These are phyloP conservation scores for Annona cherimola DNA, from an alignment of 164 flowering plant genomes.

Conservation along the genomic window DNA sequence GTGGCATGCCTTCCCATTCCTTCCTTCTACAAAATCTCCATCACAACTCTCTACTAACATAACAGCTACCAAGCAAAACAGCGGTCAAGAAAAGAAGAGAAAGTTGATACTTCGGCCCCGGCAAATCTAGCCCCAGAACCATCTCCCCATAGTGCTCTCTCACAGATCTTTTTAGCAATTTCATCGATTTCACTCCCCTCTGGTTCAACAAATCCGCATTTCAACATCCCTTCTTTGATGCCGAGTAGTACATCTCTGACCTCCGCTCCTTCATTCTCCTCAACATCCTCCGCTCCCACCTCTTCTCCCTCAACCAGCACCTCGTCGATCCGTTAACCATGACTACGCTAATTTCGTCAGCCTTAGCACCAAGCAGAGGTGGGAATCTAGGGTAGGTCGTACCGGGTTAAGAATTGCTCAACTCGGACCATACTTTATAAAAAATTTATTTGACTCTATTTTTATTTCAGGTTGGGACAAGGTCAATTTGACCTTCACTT, in stretches of 20 bases:
- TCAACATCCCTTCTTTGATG: conserved; percentile 56
- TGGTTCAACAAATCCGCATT: conserved; percentile 79
- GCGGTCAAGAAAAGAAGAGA: neutral
- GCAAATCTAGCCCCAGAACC: neutral
- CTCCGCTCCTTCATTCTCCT: conserved; percentile 93
- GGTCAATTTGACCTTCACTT: too few species aligned
- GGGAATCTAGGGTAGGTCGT: too few species aligned
- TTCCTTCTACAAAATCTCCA: neutral
- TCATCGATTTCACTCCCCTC: conserved; percentile 60
- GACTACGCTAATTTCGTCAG: conserved; percentile 91
- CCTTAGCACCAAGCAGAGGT: conserved; percentile 44
- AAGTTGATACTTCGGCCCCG: neutral
- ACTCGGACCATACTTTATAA: too few species aligned
- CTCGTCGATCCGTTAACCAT: conserved; percentile 85
- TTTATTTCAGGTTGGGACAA: too few species aligned
- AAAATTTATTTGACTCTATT: too few species aligned
- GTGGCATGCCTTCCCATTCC: neutral
- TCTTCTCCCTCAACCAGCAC: conserved; percentile 72
- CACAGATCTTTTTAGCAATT: conserved; percentile 76
- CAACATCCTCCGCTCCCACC: conserved; percentile 80
- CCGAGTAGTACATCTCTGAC: conserved; percentile 82
- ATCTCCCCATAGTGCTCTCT: conserved; percentile 9
- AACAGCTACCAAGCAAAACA: neutral
- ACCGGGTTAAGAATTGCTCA: too few species aligned
- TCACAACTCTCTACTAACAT: too few species aligned